phyloP scores from a whole-genome alignment of 208 protist genomes.

The Trypanosoma cruzi region DNA sequence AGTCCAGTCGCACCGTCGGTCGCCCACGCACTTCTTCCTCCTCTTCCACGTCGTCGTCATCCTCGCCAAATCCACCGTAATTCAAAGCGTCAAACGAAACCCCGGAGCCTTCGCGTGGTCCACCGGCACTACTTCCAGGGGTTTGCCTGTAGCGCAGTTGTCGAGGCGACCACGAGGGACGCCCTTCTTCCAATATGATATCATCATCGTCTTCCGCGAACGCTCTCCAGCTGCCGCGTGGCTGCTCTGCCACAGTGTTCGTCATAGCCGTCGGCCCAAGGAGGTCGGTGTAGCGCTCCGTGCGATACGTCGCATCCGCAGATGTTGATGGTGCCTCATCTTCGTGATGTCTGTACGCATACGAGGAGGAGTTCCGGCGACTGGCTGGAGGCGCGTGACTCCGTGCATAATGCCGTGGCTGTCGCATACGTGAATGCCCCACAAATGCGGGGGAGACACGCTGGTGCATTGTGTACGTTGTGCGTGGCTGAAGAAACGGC shows the following conservation, averaged over 20 bases:
- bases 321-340: constrained; percentile 1
- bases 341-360: not conserved
- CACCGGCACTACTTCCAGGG: constrained; percentile 3
- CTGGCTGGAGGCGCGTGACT: not conserved
- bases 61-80: constrained; percentile 14
- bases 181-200: not conserved
- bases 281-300: constrained; percentile 10
- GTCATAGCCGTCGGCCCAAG: not conserved
- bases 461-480: constrained; percentile 13
- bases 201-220: not conserved
- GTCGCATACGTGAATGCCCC: constrained; percentile 10
- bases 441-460: constrained; percentile 17
- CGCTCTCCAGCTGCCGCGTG: not conserved
- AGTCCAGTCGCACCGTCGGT: constrained; percentile 13
- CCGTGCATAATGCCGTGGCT: not conserved
- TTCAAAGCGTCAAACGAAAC: constrained; percentile 10
- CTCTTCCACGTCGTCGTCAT: not conserved
- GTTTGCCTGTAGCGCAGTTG: constrained; percentile 15
- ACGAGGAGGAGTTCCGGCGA: constrained; percentile 1
- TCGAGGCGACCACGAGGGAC: constrained; percentile 19
- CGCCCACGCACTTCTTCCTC: constrained; percentile 5
- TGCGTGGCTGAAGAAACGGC: constrained; percentile 24
- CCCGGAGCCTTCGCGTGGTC: constrained; percentile 13
- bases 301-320: constrained; percentile 5
- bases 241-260: not conserved